Percentiles rank a stretch among this genome's conserved stretches.
Conservation (phyloP, 306 rosid genomes). For the Malus sylvestris region DNA sequence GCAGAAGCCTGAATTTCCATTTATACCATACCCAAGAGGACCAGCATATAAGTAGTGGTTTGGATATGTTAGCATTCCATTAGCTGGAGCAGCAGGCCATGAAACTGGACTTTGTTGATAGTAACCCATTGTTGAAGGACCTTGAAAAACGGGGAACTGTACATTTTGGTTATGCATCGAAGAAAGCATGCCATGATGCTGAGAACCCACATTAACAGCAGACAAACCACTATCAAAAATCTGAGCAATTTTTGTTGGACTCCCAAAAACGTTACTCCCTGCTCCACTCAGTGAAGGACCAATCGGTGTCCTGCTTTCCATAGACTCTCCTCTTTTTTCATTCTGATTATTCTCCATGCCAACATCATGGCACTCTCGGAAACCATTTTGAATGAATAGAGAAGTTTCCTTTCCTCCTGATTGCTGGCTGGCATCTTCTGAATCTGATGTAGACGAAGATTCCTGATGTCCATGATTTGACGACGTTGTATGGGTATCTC, state of each 20-base stretch:
- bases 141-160: conserved; percentile 67
- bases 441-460: conserved; percentile 81
- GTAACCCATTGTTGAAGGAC: conserved; percentile 69
- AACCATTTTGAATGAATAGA: conserved; percentile 35
- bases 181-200: conserved; percentile 54
- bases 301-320: conserved; percentile 21
- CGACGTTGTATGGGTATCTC: conserved; percentile 65
- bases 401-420: conserved; percentile 62
- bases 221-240: conserved; percentile 45
- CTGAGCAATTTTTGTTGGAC: conserved; percentile 25
- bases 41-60: conserved; percentile 62
- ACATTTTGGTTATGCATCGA: conserved; percentile 48
- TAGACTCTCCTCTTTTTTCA: conserved; percentile 27
- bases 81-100: conserved; percentile 67
- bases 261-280: conserved; percentile 36
- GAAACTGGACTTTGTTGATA: conserved; percentile 83
- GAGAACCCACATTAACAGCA: conserved; percentile 45
- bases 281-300: conserved; percentile 30
- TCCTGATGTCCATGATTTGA: conserved; percentile 74
- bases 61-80: conserved; percentile 61
- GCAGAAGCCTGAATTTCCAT: conserved; percentile 70
- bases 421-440: conserved; percentile 78
- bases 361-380: conserved; percentile 36
- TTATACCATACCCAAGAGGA: conserved; percentile 76
- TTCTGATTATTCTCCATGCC: conserved; percentile 31